A percentile compares a stretch with the other conserved stretches of the same genome.
phyloP scores from a whole-genome alignment of 345 rosid species.

The Erodium maritimum region DNA sequence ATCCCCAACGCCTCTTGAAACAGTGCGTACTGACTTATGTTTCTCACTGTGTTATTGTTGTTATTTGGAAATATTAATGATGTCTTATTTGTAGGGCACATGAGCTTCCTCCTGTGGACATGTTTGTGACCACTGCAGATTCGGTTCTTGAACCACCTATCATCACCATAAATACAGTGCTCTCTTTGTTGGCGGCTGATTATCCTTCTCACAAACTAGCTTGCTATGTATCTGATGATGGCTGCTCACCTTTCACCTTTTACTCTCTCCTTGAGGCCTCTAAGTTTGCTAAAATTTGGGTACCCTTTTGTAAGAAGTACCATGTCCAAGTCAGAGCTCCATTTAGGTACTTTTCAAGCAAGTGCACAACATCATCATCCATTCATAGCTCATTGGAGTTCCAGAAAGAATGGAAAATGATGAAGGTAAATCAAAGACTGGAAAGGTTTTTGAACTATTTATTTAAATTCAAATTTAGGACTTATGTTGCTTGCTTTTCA shows the following conservation, averaged over 20 bases:
- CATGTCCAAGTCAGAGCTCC: conserved; percentile 50
- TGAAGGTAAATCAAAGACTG: conserved; percentile 28
- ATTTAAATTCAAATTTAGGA: neutral
- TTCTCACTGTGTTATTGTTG: neutral
- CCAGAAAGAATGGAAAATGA: conserved; percentile 26
- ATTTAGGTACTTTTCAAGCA: conserved; percentile 38
- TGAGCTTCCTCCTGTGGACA: conserved; percentile 50
- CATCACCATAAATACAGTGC: conserved; percentile 35
- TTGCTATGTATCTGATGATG: conserved; percentile 46
- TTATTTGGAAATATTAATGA: neutral
- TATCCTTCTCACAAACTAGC: conserved; percentile 43
- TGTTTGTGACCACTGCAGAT: conserved; percentile 48
- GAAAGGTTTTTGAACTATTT: no score
- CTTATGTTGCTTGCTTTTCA: conserved; percentile 4
- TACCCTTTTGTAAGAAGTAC: conserved; percentile 57
- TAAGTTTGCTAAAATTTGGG: conserved; percentile 58
- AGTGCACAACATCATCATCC: neutral
- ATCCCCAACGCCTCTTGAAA: conserved; percentile 31
- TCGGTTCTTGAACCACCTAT: conserved; percentile 35
- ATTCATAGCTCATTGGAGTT: conserved; percentile 22
- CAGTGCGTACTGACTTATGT: conserved; percentile 12
- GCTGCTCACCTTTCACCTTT: conserved; percentile 48
- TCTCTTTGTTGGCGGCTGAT: conserved; percentile 44
- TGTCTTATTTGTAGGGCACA: conserved; percentile 12
- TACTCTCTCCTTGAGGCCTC: conserved; percentile 50